Conservation (phyloP, 2,329 filamentous ascomycete species). For the Chaetoscypha palmicola region DNA sequence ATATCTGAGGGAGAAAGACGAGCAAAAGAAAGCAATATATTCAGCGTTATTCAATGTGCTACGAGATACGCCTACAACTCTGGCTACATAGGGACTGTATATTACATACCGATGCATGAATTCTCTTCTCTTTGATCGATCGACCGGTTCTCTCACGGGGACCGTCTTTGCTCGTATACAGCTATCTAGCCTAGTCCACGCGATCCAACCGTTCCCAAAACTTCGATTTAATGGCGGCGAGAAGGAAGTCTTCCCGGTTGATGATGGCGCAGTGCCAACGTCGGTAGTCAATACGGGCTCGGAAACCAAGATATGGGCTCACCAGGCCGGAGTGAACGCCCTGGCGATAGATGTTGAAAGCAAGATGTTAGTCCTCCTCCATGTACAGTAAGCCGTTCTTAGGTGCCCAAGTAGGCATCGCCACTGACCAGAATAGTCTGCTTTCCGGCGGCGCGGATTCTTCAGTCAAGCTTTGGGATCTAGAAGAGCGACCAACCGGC, state of each 20-base stretch:
- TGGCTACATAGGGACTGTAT: too few species aligned
- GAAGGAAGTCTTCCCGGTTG: conserved; percentile 25
- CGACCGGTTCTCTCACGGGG: conserved; percentile 59
- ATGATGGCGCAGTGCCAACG: conserved; percentile 1
- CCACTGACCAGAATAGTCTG: conserved; percentile 46
- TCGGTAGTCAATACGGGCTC: conserved; percentile 4
- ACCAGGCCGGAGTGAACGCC: conserved; percentile 71
- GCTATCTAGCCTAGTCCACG: conserved; percentile 57
- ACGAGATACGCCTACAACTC: too few species aligned
- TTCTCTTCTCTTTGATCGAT: conserved; percentile 68
- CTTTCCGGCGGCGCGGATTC: conserved; percentile 82
- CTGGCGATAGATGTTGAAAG: conserved; percentile 81
- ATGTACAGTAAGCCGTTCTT: too few species aligned
- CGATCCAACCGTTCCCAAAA: conserved; percentile 60
- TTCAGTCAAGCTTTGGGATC: conserved; percentile 79
- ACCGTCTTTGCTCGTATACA: conserved; percentile 59
- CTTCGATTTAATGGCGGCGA: conserved; percentile 64
- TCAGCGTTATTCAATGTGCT: too few species aligned
- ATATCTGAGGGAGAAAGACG: too few species aligned
- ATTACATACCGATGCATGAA: conserved; percentile 60
- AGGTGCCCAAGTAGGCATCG: too few species aligned
- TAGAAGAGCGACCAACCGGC: conserved; percentile 50
- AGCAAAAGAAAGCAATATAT: too few species aligned
- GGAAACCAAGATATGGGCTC: conserved; percentile 46
- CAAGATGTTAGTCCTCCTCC: conserved; percentile 52